Evolutionary conservation across 345 rosid species (phyloP), one percentile per base, ranked within the genome.

Genomic region (Microcos paniculata): DNA sequence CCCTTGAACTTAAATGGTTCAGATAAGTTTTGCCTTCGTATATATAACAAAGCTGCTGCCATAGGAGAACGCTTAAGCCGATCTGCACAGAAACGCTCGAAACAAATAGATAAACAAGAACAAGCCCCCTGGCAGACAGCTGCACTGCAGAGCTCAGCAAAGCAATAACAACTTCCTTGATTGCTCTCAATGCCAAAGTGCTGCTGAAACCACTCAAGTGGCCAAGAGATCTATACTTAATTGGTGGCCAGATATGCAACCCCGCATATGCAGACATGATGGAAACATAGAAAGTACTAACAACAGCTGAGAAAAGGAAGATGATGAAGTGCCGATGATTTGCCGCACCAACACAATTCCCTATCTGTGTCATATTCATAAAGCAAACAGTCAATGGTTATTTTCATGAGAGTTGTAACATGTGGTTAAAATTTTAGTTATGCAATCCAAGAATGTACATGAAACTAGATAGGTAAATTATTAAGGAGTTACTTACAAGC

Each of bases 281-380:
- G 51, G 86, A 35, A 59, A 88, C 88, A 16, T 88, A 88, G 65
- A 76, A 26, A 46, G 86, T 85, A 78, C 91, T 84, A 75, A 80
- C 61, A 65, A 95, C 78, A 7, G 94, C 87, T 21, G 91, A 89
- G 30, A 91, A 82, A 77, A 93, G 99, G 86, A 91, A 95, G 66
- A 82, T 74, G 38, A 88, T 76, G 78, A 88, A 89, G 70, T 84
- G 79, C 26, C 85, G 84, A 69, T 92, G 99, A 82, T 95, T 95
- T 56, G 88, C 89, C 35, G 94, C 98, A 24, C 98, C 99, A 35
- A 95, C 96, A 68, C 98, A 95, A 76, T 95, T 92, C 74, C 99
- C 99, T 77, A 95, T 95, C 99, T 95, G 93, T 85, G 88, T 48
- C 62, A 72, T 4, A 66, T 13, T 28, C n/a, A n/a, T 59, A 61